These are phyloP conservation scores for Amanita molliuscula DNA, from an alignment of 768 basidiomycete genomes.

Conservation along the genomic window DNA sequence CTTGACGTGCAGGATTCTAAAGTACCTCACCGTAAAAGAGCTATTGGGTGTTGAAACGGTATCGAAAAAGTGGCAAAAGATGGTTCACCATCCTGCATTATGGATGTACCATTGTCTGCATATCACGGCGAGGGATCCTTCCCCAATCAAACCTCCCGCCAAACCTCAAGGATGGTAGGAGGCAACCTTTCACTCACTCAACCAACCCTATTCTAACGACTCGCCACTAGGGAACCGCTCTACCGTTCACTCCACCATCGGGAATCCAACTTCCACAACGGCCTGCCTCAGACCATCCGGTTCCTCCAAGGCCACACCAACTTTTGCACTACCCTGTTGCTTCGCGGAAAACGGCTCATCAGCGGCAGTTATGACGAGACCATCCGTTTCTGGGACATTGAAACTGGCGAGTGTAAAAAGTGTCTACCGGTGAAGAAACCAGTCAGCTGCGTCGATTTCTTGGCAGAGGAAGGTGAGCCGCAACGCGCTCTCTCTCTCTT, in stretches of 20 bases:
- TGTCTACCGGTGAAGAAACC: conserved; percentile 81
- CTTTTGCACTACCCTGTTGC: conserved; percentile 74
- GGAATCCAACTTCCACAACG: conserved; percentile 74
- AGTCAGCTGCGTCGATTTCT: conserved; percentile 82
- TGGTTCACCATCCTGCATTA: conserved; percentile 53
- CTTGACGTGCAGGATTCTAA: conserved; percentile 54
- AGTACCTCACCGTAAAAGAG: conserved; percentile 42
- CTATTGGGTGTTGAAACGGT: conserved; percentile 49
- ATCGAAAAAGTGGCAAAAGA: conserved; percentile 33
- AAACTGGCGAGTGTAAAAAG: conserved; percentile 51
- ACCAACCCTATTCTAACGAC: neutral
- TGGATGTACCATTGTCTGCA: conserved; percentile 72
- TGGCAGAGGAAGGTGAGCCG: conserved; percentile 52
- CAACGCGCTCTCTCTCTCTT: too few relatives aligned
- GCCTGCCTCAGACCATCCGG: conserved; percentile 62
- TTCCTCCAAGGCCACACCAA: conserved; percentile 81
- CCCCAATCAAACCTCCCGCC: conserved; percentile 49
- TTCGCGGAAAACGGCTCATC: conserved; percentile 73
- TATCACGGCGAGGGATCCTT: conserved; percentile 64
- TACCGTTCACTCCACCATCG: conserved; percentile 79
- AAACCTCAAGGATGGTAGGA: conserved; percentile 66
- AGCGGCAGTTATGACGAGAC: conserved; percentile 90
- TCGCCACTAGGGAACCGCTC: conserved; percentile 39
- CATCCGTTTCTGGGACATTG: conserved; percentile 86
- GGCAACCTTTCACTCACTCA: neutral